Evolutionary conservation across 768 basidiomycete species (phyloP).

Genomic region (Boletellus sp.): DNA sequence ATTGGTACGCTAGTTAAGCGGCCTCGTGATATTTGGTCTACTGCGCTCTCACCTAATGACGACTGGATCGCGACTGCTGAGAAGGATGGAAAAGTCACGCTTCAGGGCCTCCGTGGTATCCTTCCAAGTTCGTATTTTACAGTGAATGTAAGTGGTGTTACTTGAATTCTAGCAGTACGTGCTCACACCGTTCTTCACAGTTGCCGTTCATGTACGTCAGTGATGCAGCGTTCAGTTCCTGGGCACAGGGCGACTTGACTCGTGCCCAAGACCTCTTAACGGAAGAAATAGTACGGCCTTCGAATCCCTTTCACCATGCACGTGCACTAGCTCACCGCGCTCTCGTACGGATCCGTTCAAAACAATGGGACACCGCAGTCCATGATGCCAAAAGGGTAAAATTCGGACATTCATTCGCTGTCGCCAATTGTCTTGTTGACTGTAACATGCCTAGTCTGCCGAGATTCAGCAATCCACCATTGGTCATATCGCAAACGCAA

Average conservation of each 20-base stretch:
- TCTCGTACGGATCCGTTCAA: slow-evolving; percentile 2
- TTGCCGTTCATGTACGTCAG: slow-evolving; percentile 5
- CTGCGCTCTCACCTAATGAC: slow-evolving; percentile 5
- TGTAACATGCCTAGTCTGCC: too few species aligned
- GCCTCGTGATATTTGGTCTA: neutral
- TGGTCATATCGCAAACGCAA: too few species aligned
- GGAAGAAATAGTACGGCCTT: neutral
- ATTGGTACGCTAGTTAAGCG: neutral
- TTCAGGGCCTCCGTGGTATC: neutral
- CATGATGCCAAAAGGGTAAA: slow-evolving; percentile 1
- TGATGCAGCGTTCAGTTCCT: neutral
- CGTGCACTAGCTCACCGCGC: slow-evolving; percentile 6
- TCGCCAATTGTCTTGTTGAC: neutral
- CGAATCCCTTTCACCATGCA: neutral
- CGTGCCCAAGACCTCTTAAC: slow-evolving; percentile 2
- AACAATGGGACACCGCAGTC: slow-evolving; percentile 1
- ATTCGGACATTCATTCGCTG: neutral
- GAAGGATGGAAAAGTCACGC: neutral
- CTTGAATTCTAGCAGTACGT: too few species aligned
- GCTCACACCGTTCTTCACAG: neutral
- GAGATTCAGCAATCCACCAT: too few species aligned
- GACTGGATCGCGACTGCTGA: neutral
- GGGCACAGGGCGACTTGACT: slow-evolving; percentile 1
- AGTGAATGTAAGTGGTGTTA: neutral
- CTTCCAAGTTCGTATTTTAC: neutral